A percentile compares a stretch with the other conserved stretches of the same genome.
These are phyloP conservation scores for Leishmania braziliensis DNA, from an alignment of 208 protist genomes.

Conservation along the genomic window DNA sequence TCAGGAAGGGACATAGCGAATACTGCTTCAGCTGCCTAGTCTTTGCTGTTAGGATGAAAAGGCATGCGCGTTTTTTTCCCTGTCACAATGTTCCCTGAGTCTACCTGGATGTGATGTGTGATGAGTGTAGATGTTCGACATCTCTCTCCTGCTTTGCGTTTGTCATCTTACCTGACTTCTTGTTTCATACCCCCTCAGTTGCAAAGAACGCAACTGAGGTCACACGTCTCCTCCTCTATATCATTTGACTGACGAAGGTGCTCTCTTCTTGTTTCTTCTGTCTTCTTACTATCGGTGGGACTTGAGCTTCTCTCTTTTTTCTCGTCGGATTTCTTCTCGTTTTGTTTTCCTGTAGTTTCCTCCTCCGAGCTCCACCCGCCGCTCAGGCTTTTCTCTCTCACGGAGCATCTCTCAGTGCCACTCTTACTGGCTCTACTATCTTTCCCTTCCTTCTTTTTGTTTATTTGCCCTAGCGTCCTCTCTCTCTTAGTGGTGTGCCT, in stretches of 20 bases:
- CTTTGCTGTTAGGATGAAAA: background rate
- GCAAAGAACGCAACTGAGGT: background rate
- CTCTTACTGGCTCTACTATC: background rate
- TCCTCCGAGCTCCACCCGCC: background rate
- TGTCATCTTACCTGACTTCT: background rate
- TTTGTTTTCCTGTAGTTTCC: background rate
- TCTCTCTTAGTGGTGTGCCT: background rate
- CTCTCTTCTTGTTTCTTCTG: background rate
- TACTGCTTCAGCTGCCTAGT: background rate
- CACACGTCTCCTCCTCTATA: background rate
- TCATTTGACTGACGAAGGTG: background rate
- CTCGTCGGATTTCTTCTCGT: background rate
- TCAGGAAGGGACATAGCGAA: background rate
- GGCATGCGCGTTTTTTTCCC: background rate
- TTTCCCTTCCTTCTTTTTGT: background rate
- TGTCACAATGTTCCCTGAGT: background rate
- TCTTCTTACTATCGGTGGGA: background rate
- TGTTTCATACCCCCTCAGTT: background rate
- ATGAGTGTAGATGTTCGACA: background rate
- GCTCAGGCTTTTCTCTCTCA: background rate
- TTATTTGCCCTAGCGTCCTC: background rate
- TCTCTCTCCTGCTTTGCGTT: background rate
- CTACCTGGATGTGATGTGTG: background rate
- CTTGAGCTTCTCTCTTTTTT: background rate
- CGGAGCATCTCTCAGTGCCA: background rate